Base-by-base conservation (phyloP, 2,329 filamentous ascomycete species). In the Cordyceps pruinosa region DNA sequence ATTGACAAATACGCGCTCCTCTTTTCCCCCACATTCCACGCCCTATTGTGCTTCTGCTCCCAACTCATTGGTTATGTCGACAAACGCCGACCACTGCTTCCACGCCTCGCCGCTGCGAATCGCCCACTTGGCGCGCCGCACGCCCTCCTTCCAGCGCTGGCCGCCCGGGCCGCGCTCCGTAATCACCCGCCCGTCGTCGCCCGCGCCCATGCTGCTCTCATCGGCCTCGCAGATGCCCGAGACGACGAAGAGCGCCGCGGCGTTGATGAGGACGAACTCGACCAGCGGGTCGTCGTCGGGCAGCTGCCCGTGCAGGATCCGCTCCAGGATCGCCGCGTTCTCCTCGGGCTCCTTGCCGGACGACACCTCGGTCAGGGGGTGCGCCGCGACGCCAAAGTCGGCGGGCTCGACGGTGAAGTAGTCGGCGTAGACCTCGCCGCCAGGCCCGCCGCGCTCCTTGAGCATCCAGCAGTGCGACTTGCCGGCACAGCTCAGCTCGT, bases 261-360 rank as follows among this genome's bases (percentile, higher is more conserved):
- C 89, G 68, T 99, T 99, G 73, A 97, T 88, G 52, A 97, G 79
- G 21, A 99, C 90, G 68, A 99, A 99, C 68, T 96, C 87, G 60
- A 97, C 73, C 53, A 99, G 89, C 0, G 94, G 90, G 64, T 96
- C 84, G 64, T 96, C 84, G 12, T 81, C 80, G 1, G 84, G 75
- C 47, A 95, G 71, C 70, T 95, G 81, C 61, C 88, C 87, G 52
- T 80, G 78, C 58, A 99, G 73, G 44, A 99, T 87, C 60, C 80
- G 81, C 70, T 85, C 86, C 59, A 99, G 74, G 47, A 96, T 96
- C 60, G 80, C 80, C 1, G 94, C 94, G 68, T 99, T 99, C 72
- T 96, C 88, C 49, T 82, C 81, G 2, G 94, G 91, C 65, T 88
- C 84, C 71, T 93, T 92, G 8, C 92, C 92, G 0, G 90, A 88